Percentiles rank a stretch among this genome's conserved stretches.
These are phyloP conservation scores for Penicilliopsis zonata DNA, from an alignment of 495 filamentous ascomycete species.

Conservation along the genomic window DNA sequence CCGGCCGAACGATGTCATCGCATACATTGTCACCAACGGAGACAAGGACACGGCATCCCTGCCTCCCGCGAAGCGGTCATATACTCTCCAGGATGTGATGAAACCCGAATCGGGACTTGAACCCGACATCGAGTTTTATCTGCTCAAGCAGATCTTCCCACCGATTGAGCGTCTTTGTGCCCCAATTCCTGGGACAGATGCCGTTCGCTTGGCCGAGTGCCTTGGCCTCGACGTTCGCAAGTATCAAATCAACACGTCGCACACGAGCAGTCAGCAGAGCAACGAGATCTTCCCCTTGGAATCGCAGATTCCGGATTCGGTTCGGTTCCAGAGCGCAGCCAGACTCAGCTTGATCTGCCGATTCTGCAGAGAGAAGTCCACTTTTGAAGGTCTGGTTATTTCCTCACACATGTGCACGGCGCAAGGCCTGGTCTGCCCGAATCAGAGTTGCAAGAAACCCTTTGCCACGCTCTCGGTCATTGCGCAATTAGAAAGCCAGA, in stretches of 20 bases:
- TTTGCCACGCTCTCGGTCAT: constrained; percentile 64
- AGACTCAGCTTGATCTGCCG: constrained; percentile 71
- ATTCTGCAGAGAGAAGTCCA: constrained; percentile 55
- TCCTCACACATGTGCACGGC: constrained; percentile 49
- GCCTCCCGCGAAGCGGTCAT: constrained; percentile 73
- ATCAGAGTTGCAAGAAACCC: constrained; percentile 42
- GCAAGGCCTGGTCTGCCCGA: constrained; percentile 63
- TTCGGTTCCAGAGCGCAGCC: constrained; percentile 68
- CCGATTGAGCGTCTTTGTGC: constrained; percentile 97
- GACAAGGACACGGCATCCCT: constrained; percentile 53
- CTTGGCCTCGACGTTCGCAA: constrained; percentile 83
- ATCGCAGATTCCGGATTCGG: constrained; percentile 77
- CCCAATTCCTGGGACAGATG: constrained; percentile 84
- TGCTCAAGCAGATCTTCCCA: constrained; percentile 96
- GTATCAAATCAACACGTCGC: constrained; percentile 60
- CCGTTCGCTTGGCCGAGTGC: constrained; percentile 78
- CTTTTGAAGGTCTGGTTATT: constrained; percentile 60
- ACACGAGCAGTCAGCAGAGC: constrained; percentile 39
- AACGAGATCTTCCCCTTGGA: constrained; percentile 70
- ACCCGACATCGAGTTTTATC: constrained; percentile 90
- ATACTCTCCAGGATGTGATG: constrained; percentile 72
- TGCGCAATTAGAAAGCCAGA: constrained; percentile 74
- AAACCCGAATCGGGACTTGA: constrained; percentile 61
- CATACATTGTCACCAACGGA: constrained; percentile 82
- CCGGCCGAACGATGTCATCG: constrained; percentile 88